These are phyloP conservation scores for Buddleja alternifolia DNA, from an alignment of 257 asterid species.

Conservation along the genomic window DNA sequence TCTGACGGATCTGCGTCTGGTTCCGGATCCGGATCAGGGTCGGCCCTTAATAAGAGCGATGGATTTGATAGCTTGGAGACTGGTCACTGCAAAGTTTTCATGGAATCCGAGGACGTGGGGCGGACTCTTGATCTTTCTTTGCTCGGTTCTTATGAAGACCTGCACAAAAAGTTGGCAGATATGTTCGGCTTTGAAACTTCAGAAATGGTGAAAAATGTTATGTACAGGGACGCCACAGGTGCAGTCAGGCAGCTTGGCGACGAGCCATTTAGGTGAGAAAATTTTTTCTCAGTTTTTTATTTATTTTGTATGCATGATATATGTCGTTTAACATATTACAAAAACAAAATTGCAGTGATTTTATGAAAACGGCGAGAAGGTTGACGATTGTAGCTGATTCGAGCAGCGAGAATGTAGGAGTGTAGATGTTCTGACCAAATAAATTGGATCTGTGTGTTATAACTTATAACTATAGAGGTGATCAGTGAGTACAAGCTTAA, in stretches of 20 bases:
- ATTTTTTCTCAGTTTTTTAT: neutral
- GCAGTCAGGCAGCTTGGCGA: slow-evolving; percentile 61
- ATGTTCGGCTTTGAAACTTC: slow-evolving; percentile 63
- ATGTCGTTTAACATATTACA: no score
- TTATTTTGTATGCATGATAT: no score
- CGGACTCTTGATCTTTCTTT: slow-evolving; percentile 71
- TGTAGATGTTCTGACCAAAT: slow-evolving; percentile 33
- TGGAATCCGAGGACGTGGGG: slow-evolving; percentile 85
- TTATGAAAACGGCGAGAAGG: slow-evolving; percentile 58
- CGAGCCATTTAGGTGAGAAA: slow-evolving; percentile 71
- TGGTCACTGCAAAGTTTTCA: slow-evolving; percentile 77
- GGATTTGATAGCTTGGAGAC: slow-evolving; percentile 37
- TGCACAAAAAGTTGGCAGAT: slow-evolving; percentile 53
- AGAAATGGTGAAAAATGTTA: slow-evolving; percentile 53
- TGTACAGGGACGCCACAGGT: slow-evolving; percentile 61
- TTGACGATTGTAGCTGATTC: slow-evolving; percentile 62
- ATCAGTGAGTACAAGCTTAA: slow-evolving; percentile 32
- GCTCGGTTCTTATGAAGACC: slow-evolving; percentile 68
- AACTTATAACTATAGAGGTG: slow-evolving; percentile 33
- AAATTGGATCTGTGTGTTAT: neutral
- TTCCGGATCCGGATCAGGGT: slow-evolving; percentile 39
- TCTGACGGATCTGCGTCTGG: slow-evolving; percentile 59
- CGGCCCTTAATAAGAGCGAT: slow-evolving; percentile 43
- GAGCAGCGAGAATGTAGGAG: slow-evolving; percentile 55
- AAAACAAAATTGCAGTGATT: slow-evolving; percentile 48